Evolutionary conservation across 805 yeast genomes (phyloP).

Genomic region (Nakazawaea ambrosiae): DNA sequence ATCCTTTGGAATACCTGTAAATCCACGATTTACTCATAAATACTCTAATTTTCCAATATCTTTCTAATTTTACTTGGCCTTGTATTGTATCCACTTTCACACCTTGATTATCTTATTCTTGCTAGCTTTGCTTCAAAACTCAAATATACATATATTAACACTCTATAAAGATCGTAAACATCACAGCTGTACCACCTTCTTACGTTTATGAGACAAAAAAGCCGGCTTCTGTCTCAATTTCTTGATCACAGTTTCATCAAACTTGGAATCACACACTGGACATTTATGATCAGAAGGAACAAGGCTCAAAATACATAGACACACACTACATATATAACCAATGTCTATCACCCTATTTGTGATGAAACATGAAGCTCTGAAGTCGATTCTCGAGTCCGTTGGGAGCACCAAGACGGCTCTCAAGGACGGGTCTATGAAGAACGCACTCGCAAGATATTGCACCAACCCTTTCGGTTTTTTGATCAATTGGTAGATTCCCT

Average conservation of each 20-base stretch:
- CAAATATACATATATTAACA: too few species aligned
- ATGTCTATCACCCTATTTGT: slow-evolving; percentile 88
- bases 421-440: slow-evolving; percentile 79
- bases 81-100: too few species aligned
- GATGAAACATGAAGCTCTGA: slow-evolving; percentile 88
- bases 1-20: too few species aligned
- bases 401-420: slow-evolving; percentile 76
- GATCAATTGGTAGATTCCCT: slow-evolving; percentile 76
- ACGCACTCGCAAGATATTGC: slow-evolving; percentile 76
- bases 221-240: slow-evolving; percentile 55
- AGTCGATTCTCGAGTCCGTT: slow-evolving; percentile 79
- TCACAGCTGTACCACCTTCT: too few species aligned
- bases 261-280: slow-evolving; percentile 80
- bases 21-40: too few species aligned
- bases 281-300: slow-evolving; percentile 65
- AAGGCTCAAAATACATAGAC: slow-evolving; percentile 71
- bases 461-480: slow-evolving; percentile 68
- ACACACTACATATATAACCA: slow-evolving; percentile 93
- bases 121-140: too few species aligned
- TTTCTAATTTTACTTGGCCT: too few species aligned
- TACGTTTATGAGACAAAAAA: not conserved
- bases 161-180: too few species aligned
- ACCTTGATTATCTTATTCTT: too few species aligned
- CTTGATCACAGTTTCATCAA: slow-evolving; percentile 56
- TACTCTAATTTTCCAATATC: too few species aligned